These are phyloP conservation scores for Harringtonia aguacate DNA, from an alignment of 2,329 filamentous ascomycete genomes.

Conservation along the genomic window DNA sequence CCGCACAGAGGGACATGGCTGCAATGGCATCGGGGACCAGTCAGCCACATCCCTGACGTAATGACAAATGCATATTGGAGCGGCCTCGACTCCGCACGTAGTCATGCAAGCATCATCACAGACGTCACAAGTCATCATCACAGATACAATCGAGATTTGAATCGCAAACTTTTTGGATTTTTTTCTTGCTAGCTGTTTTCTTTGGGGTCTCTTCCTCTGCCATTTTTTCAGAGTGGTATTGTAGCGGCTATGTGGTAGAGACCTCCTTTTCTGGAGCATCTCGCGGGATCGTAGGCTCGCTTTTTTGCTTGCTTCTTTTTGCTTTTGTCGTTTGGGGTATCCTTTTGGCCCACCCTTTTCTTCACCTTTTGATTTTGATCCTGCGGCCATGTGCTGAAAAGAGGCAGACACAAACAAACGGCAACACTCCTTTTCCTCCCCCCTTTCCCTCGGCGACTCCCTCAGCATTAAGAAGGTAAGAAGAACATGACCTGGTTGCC, in stretches of 20 bases:
- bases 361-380: too few species aligned
- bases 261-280: too few species aligned
- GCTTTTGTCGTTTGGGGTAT: background rate
- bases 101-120: too few species aligned
- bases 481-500: conserved; percentile 2
- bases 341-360: too few species aligned
- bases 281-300: background rate
- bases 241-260: background rate
- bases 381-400: too few species aligned
- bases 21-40: too few species aligned
- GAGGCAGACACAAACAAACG: too few species aligned
- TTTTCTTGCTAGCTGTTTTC: conserved; percentile 1
- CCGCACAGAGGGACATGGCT: too few species aligned
- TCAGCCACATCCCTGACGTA: too few species aligned
- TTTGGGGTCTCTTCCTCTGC: background rate
- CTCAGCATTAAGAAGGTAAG: background rate
- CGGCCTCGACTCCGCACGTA: too few species aligned
- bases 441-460: background rate
- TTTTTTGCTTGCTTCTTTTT: background rate
- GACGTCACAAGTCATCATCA: background rate
- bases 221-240: background rate
- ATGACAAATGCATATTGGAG: too few species aligned
- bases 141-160: background rate
- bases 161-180: background rate
- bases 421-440: background rate